phyloP scores from a whole-genome alignment of 2,329 filamentous ascomycete species.

The Diaporthe nobilis region DNA sequence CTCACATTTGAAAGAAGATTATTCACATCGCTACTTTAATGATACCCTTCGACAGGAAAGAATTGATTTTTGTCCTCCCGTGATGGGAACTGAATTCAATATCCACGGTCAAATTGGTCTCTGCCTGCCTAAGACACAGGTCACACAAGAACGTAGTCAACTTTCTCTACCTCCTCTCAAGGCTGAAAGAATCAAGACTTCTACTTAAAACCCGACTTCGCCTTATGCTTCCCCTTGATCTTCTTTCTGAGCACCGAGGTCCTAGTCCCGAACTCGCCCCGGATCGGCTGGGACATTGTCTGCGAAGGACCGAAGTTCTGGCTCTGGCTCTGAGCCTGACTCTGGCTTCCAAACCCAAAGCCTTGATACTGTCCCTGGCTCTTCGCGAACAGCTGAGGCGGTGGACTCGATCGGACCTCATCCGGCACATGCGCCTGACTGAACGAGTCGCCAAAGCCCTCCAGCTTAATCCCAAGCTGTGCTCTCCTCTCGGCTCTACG shows the following conservation, averaged over 20 bases:
- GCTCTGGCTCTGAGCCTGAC: conserved; percentile 41
- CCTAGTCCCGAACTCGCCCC: conserved; percentile 63
- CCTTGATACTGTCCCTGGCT: conserved; percentile 24
- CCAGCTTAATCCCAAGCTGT: conserved; percentile 42
- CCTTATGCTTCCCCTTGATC: conserved; percentile 51
- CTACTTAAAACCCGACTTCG: conserved; percentile 55
- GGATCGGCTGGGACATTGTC: conserved; percentile 62
- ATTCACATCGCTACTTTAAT: not conserved
- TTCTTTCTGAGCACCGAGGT: conserved; percentile 57
- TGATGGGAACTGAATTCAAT: not conserved
- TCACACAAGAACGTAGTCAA: not conserved
- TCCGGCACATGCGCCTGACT: conserved; percentile 32
- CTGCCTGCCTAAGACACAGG: not conserved
- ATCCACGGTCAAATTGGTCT: not conserved
- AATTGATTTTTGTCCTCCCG: not conserved
- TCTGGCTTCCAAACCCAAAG: conserved; percentile 30
- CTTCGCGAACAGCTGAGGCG: conserved; percentile 28
- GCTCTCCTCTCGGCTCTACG: conserved; percentile 48
- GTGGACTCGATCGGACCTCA: conserved; percentile 36
- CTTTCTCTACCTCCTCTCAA: not conserved
- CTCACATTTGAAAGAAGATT: not conserved
- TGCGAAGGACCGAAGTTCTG: conserved; percentile 37
- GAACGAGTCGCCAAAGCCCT: conserved; percentile 40
- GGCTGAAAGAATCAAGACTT: not conserved
- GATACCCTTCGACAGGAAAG: not conserved